Base-by-base conservation (phyloP, 805 yeast genomes). In the Sugiyamaella americana region DNA sequence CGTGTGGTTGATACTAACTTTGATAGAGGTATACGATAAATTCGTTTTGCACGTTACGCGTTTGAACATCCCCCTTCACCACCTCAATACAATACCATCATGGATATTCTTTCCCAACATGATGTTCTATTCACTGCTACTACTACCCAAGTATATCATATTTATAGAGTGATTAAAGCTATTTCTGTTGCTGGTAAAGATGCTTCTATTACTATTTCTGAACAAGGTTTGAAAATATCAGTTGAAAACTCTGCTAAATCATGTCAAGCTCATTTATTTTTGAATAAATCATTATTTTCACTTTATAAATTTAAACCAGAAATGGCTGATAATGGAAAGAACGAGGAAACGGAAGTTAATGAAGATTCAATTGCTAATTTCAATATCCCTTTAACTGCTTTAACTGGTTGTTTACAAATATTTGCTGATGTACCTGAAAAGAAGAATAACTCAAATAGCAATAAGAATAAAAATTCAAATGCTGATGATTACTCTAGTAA, bases 161-260 rank as follows among this genome's bases (percentile, higher is more conserved):
- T 76, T 4, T 65, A 75, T 1, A 66, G 69, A 2, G 73, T 77
- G 3, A 59, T 76, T 37, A 62, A 62, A 30, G 68, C 79, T 19
- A 55, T 76, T 2, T 58, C 68, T 2, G 61, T 70, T 1, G 69
- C 73, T 35, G 70, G 73, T 6, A 55, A 60, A 18, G 62, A 65
- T 37, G 74, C 69, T 11, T 51, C 69, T 16, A 60, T 75, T n/a
- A 62, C 61, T 11, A 71, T 79, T 39, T 73, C 75, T 17, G 57
- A 63, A 1, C 75, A 75, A 40, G 84, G 84, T 0, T 52, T 80
- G 10, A 69, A 73, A 22, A 74, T 80, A 58, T 68, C 71, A 10
- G 70, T 78, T 3, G 74, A 70, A 38, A 46, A 47, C 10, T 37
- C 48, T 4, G 34, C 54, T 8, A 50, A 53, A 4, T 43, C 55